A percentile compares a stretch with the other conserved stretches of the same genome.
These are phyloP conservation scores for Heritiera littoralis DNA, from an alignment of 345 rosid species.

Conservation along the genomic window DNA sequence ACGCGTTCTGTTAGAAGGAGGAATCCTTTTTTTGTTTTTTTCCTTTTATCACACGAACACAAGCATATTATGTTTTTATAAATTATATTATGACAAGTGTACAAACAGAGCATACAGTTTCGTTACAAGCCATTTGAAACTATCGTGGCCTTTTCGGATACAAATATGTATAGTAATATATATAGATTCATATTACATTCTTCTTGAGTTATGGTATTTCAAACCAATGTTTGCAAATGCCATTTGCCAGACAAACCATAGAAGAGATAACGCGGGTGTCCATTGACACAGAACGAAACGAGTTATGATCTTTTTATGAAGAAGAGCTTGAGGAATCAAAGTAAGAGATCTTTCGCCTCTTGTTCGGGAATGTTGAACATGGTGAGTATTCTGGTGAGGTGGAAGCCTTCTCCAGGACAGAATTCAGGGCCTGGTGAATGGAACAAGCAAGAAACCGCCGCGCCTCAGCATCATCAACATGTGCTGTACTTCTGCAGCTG, in stretches of 20 bases:
- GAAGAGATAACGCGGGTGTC: neutral
- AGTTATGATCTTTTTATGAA: conserved; percentile 25
- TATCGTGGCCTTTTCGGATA: neutral
- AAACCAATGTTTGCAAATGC: neutral
- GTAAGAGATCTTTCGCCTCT: conserved; percentile 45
- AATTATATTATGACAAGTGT: neutral
- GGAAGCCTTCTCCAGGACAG: conserved; percentile 48
- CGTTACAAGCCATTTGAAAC: neutral
- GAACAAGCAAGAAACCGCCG: conserved; percentile 25
- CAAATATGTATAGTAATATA: neutral
- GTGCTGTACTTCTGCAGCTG: conserved; percentile 25
- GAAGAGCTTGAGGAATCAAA: conserved; percentile 51
- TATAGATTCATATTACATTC: no score
- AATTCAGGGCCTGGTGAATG: conserved; percentile 36
- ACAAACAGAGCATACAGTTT: neutral
- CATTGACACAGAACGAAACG: neutral
- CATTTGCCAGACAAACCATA: neutral
- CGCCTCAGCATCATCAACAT: conserved; percentile 22
- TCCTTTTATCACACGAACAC: neutral
- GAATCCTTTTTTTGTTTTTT: no score
- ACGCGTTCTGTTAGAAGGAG: no score
- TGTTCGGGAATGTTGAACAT: conserved; percentile 38
- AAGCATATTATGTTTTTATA: neutral
- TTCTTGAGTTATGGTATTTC: neutral
- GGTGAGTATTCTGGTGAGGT: conserved; percentile 42